These are phyloP conservation scores for Flaveria bidentis DNA, from an alignment of 129 eudicot species.

Conservation along the genomic window DNA sequence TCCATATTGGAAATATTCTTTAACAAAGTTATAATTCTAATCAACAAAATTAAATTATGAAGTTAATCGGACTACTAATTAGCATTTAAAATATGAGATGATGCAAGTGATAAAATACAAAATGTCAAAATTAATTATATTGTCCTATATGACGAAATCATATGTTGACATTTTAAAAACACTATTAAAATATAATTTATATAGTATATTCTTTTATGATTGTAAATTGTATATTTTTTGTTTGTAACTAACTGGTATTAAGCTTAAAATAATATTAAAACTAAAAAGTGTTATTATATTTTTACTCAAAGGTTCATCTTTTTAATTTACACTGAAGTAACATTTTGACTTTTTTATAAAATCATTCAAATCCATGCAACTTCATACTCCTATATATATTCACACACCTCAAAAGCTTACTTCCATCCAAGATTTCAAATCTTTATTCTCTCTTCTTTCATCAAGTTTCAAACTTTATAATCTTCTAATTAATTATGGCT, in stretches of 20 bases:
- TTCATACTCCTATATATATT: conserved; percentile 12
- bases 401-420: conserved; percentile 15
- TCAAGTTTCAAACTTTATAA: background rate
- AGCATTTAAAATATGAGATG: background rate
- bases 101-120: background rate
- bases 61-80: background rate
- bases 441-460: conserved; percentile 17
- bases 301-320: conserved; percentile 36
- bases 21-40: background rate
- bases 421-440: conserved; percentile 14
- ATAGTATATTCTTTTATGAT: background rate
- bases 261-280: background rate
- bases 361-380: conserved; percentile 25
- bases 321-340: conserved; percentile 26
- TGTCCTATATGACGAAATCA: conserved; percentile 11
- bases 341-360: conserved; percentile 29
- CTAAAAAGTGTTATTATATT: background rate
- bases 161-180: conserved; percentile 4
- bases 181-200: background rate
- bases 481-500: conserved; percentile 3
- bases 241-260: conserved; percentile 4
- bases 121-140: background rate
- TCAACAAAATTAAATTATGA: background rate
- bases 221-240: background rate
- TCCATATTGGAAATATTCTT: background rate